Evolutionary conservation across 1,284 basidiomycete genomes (phyloP).

Genomic region (Tausonia pullulans): DNA sequence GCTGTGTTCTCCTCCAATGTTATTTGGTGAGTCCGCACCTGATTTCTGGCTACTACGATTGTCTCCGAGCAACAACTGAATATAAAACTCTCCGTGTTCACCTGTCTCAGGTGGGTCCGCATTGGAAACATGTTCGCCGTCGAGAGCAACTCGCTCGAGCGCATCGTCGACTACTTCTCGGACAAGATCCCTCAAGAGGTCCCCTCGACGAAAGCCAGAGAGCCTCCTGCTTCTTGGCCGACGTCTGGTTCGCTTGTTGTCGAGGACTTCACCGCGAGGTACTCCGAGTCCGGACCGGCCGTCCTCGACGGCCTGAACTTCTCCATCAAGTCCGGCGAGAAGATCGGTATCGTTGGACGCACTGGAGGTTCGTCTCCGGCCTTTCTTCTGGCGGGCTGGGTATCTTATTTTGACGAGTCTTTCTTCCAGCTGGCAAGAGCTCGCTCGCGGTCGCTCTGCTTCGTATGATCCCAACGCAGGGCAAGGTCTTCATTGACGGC

Average conservation of each 20-base stretch:
- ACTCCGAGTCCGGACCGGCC: conserved; percentile 34
- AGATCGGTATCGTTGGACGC: conserved; percentile 54
- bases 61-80: too few species aligned
- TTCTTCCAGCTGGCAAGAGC: background rate
- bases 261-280: conserved; percentile 39
- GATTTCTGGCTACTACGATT: too few species aligned
- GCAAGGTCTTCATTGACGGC: conserved; percentile 35
- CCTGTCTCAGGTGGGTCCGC: background rate
- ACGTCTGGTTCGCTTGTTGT: conserved; percentile 54
- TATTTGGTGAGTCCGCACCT: conserved; percentile 22
- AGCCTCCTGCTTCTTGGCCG: conserved; percentile 68
- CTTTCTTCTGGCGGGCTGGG: conserved; percentile 18
- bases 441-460: conserved; percentile 31
- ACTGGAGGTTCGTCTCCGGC: conserved; percentile 63
- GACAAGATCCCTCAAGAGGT: conserved; percentile 55
- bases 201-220: conserved; percentile 38
- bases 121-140: background rate
- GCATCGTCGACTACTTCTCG: conserved; percentile 56
- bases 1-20: background rate
- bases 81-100: too few species aligned
- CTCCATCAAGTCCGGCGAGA: conserved; percentile 47
- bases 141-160: conserved; percentile 41
- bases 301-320: conserved; percentile 50
- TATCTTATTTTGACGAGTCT: background rate
- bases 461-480: conserved; percentile 47